phyloP scores from a whole-genome alignment of 345 rosid genomes.

The Syzygium aromaticum region DNA sequence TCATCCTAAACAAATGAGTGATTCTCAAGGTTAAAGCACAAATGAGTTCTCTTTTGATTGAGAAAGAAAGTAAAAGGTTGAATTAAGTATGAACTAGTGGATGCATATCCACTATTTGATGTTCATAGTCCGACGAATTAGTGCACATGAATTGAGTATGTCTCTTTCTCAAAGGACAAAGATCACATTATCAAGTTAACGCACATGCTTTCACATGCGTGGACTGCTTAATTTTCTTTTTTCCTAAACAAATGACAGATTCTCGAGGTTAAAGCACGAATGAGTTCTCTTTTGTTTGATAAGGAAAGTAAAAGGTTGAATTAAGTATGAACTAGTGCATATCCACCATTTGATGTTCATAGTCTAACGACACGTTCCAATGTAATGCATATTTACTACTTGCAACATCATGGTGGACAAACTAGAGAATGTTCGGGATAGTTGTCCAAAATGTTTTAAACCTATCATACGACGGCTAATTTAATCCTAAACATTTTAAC shows the following conservation, averaged over 20 bases:
- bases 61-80: neutral
- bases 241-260: neutral
- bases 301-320: neutral
- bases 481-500: rapidly evolving
- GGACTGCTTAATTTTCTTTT: neutral
- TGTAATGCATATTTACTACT: neutral
- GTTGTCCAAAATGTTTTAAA: neutral
- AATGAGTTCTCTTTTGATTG: neutral
- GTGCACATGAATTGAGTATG: neutral
- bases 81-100: neutral
- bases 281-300: neutral
- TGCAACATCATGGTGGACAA: neutral
- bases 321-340: neutral
- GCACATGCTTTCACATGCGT: neutral
- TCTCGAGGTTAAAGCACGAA: neutral
- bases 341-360: neutral
- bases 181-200: neutral
- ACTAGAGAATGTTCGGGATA: neutral
- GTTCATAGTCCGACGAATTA: neutral
- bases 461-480: rapidly evolving
- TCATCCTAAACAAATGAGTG: neutral
- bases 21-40: neutral
- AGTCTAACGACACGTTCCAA: neutral
- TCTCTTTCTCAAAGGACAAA: neutral
- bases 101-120: neutral